Evolutionary conservation across 2,329 filamentous ascomycete species (phyloP), one percentile per base, ranked within the genome.

Genomic region (Neodidymelliopsis sp.): DNA sequence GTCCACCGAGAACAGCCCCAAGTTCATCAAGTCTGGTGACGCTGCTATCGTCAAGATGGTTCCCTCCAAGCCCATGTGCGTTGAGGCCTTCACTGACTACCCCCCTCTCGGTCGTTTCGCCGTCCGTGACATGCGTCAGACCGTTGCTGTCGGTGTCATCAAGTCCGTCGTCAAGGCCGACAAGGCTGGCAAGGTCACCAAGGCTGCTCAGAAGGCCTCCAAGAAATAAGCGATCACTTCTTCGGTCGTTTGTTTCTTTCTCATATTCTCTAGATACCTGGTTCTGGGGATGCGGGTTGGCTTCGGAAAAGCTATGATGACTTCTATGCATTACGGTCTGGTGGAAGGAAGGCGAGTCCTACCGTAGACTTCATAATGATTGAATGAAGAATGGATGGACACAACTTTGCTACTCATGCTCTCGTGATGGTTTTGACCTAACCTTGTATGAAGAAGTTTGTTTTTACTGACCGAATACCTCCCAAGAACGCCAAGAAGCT

Each of bases 21-120:
- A 99, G 89, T 97, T 97, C 88, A 92, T 99, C 90, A 99, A 99
- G 91, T 97, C 93, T 75, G 94, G 94, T 89, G 94, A 99, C 80
- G 93, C 94, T 70, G 93, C 93, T 80, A 99, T 99, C 83, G 94
- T 99, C 84, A 97, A 97, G 91, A 97, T 99, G 94, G 77, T 97
- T 85, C 94, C 94, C 78, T 97, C 93, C 84, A 99, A 99, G 92
- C 94, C 94, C 78, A 99, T 99, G 94, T 99, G 94, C 81, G 94
- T 99, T 81, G 94, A 99, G 91, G 84, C 94, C 72, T 99, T 97
- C 91, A 97, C 92, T 74, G 91, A 97, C 77, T 99, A 97, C 86
- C 93, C 94, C 75, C 94, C 94, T 80, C 91, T 99, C 74, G 94
- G 94, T 79, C 93, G 94, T 88, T 99, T 99, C 87, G 94, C 94